Percentiles rank a stretch among this genome's conserved stretches.
Evolutionary conservation across 352 stramenopile species (phyloP).

Genomic region (Phytophthora foliorum): DNA sequence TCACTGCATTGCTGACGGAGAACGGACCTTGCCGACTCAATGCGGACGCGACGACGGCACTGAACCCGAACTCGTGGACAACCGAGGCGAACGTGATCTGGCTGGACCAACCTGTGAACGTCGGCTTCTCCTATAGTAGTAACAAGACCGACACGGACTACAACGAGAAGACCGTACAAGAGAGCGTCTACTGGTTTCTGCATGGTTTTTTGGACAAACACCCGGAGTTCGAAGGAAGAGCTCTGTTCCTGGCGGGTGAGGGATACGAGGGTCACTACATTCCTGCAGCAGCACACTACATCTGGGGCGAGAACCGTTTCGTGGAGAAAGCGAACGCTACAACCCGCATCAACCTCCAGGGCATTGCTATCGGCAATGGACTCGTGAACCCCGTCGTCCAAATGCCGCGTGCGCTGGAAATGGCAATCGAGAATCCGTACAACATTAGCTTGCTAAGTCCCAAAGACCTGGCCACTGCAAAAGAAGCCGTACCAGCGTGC

Average conservation of each 20-base stretch:
- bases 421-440: slow-evolving; percentile 59
- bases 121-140: slow-evolving; percentile 58
- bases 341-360: slow-evolving; percentile 54
- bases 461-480: slow-evolving; percentile 33
- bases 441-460: slow-evolving; percentile 51
- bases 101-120: slow-evolving; percentile 60
- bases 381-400: slow-evolving; percentile 56
- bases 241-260: slow-evolving; percentile 65
- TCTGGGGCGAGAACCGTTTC: slow-evolving; percentile 39
- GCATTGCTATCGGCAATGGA: slow-evolving; percentile 67
- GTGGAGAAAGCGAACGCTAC: slow-evolving; percentile 24
- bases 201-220: slow-evolving; percentile 63
- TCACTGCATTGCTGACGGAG: slow-evolving; percentile 52
- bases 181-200: slow-evolving; percentile 68
- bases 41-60: slow-evolving; percentile 40
- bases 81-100: slow-evolving; percentile 65
- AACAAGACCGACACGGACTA: slow-evolving; percentile 27
- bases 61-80: slow-evolving; percentile 68
- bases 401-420: slow-evolving; percentile 53
- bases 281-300: slow-evolving; percentile 56
- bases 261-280: slow-evolving; percentile 71
- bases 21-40: slow-evolving; percentile 65
- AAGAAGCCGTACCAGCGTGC: slow-evolving; percentile 38
- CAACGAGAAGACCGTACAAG: slow-evolving; percentile 42
- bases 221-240: slow-evolving; percentile 53